These are phyloP conservation scores for Magnaporthiopsis rhizophila DNA, from an alignment of 2,329 filamentous ascomycete species.

Conservation along the genomic window DNA sequence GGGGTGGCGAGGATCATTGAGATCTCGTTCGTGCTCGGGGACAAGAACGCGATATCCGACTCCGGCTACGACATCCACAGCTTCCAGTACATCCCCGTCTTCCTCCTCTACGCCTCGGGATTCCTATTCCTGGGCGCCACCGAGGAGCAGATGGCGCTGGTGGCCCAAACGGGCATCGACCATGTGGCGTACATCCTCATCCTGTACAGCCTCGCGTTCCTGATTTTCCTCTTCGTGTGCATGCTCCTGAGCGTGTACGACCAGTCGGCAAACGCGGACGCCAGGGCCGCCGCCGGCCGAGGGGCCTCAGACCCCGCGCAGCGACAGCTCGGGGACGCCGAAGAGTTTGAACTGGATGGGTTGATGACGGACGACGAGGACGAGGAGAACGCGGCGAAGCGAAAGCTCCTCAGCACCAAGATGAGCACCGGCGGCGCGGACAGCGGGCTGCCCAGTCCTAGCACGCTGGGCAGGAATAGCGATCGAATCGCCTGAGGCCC, in stretches of 20 bases:
- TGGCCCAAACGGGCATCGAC: constrained; percentile 67
- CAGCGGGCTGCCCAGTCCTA: constrained; percentile 37
- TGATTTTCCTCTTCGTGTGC: constrained; percentile 85
- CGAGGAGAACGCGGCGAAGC: constrained; percentile 33
- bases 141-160: constrained; percentile 85
- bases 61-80: constrained; percentile 61
- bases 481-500: constrained; percentile 20
- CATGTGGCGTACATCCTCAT: constrained; percentile 91
- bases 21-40: constrained; percentile 77
- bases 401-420: constrained; percentile 33
- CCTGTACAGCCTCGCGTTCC: constrained; percentile 79
- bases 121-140: constrained; percentile 98
- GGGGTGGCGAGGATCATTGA: constrained; percentile 82
- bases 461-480: constrained; percentile 39
- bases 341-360: constrained; percentile 90
- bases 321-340: constrained; percentile 63
- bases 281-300: constrained; percentile 12
- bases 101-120: constrained; percentile 78
- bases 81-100: constrained; percentile 47
- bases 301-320: constrained; percentile 29
- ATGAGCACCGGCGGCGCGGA: constrained; percentile 41
- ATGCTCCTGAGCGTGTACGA: constrained; percentile 83
- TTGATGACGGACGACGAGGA: constrained; percentile 85
- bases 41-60: constrained; percentile 56
- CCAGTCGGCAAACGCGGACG: constrained; percentile 36